Percentiles rank a stretch among this genome's conserved stretches.
These are phyloP conservation scores for Vaccinium vitisidaea DNA, from an alignment of 148 eudicot genomes.

Conservation along the genomic window DNA sequence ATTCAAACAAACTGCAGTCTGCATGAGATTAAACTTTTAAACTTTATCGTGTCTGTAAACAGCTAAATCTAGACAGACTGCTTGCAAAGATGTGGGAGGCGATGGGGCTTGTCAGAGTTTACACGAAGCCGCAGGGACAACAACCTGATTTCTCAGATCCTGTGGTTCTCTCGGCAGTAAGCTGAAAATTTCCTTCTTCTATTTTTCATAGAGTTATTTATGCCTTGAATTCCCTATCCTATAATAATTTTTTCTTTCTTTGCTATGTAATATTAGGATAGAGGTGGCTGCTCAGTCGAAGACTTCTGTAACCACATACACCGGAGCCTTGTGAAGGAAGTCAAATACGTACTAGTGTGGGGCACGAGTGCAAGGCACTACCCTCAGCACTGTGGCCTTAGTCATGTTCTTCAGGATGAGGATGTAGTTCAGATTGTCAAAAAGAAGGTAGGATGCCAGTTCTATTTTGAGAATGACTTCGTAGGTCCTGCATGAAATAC, in stretches of 20 bases:
- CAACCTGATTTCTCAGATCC: slow-evolving; percentile 98
- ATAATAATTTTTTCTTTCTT: slow-evolving; percentile 4
- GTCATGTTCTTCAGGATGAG: slow-evolving; percentile 87
- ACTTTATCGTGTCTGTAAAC: slow-evolving; percentile 27
- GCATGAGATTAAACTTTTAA: background rate
- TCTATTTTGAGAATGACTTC: background rate
- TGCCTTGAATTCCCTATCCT: background rate
- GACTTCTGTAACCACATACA: slow-evolving; percentile 96
- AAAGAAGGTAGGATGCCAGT: slow-evolving; percentile 61
- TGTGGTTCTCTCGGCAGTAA: slow-evolving; percentile 90
- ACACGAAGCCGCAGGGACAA: slow-evolving; percentile 99
- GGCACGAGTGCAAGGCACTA: slow-evolving; percentile 93
- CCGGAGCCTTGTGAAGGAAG: slow-evolving; percentile 84
- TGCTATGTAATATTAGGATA: slow-evolving; percentile 53
- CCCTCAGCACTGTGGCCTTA: slow-evolving; percentile 96
- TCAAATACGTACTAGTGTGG: slow-evolving; percentile 93
- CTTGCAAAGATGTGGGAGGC: slow-evolving; percentile 98
- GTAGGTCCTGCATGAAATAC: background rate
- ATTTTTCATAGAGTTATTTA: background rate
- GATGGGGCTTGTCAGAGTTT: slow-evolving; percentile 98
- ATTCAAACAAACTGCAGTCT: background rate
- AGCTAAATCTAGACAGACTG: slow-evolving; percentile 94
- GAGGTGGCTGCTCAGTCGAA: slow-evolving; percentile 92
- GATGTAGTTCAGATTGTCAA: slow-evolving; percentile 98
- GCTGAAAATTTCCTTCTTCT: slow-evolving; percentile 23